These are phyloP conservation scores for Pythium insidiosum DNA, from an alignment of 352 stramenopile species.

Conservation along the genomic window DNA sequence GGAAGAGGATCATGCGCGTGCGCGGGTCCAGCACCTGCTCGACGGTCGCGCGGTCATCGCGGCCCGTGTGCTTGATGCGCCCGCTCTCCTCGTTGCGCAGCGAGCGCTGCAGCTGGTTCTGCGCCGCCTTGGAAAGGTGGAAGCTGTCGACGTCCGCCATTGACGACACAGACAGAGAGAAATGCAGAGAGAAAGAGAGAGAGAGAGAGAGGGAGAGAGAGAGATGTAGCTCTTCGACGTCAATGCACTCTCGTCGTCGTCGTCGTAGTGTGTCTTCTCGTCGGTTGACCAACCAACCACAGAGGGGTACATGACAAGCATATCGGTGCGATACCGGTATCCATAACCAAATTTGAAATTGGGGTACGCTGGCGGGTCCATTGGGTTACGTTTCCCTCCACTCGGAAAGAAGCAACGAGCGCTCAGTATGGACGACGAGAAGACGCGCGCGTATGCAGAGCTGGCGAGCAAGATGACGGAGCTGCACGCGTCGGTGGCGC, in stretches of 20 bases:
- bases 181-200: too few species aligned
- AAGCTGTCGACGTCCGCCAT: conserved; percentile 66
- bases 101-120: conserved; percentile 71
- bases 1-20: conserved; percentile 98
- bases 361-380: too few species aligned
- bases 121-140: conserved; percentile 63
- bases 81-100: conserved; percentile 74
- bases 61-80: conserved; percentile 86
- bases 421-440: conserved; percentile 57
- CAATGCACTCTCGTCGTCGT: too few species aligned
- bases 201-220: too few species aligned
- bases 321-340: too few species aligned
- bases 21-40: conserved; percentile 98
- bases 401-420: neutral
- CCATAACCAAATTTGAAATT: too few species aligned
- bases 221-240: conserved; percentile 1
- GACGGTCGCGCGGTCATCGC: conserved; percentile 97
- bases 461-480: conserved; percentile 66
- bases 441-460: conserved; percentile 53
- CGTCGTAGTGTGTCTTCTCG: too few species aligned
- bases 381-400: too few species aligned
- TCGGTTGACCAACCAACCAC: conserved; percentile 17
- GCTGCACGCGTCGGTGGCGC: conserved; percentile 62
- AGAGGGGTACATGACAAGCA: neutral
- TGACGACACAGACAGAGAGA: too few species aligned